Percentiles rank a stretch among this genome's conserved stretches.
Conservation (phyloP, 805 yeast species). For the Cyberlindnera petersonii region DNA sequence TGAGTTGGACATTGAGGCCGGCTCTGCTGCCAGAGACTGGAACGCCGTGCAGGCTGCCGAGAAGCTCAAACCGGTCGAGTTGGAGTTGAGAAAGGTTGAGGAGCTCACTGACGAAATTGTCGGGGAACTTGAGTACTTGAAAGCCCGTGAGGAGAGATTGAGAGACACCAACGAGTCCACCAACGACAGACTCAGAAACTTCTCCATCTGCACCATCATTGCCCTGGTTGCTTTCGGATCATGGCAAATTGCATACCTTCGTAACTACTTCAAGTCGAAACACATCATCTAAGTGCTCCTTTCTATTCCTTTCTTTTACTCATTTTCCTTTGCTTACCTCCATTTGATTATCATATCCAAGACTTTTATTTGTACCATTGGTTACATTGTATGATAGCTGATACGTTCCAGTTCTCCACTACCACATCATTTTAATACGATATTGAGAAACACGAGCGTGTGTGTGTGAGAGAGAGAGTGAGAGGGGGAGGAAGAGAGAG, state of each 20-base stretch:
- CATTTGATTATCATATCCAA: neutral
- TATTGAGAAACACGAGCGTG: too few species aligned
- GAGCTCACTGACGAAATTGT: constrained; percentile 81
- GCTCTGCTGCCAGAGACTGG: constrained; percentile 98
- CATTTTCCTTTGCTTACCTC: neutral
- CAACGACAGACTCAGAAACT: constrained; percentile 85
- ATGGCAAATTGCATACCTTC: constrained; percentile 90
- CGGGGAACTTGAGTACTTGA: constrained; percentile 77
- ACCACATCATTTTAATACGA: too few species aligned
- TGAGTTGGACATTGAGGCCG: constrained; percentile 90
- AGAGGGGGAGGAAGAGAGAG: neutral
- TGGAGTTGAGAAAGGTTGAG: constrained; percentile 81
- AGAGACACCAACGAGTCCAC: constrained; percentile 98
- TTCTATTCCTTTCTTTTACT: too few species aligned
- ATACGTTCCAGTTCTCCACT: too few species aligned
- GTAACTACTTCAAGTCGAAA: constrained; percentile 86
- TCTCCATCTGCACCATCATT: constrained; percentile 65
- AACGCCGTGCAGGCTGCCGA: constrained; percentile 89
- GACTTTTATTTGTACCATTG: neutral
- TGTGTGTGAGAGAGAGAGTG: too few species aligned
- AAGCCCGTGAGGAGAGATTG: constrained; percentile 82
- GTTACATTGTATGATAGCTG: neutral
- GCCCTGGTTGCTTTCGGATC: constrained; percentile 75
- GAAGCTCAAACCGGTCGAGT: constrained; percentile 88
- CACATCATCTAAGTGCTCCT: constrained; percentile 59